phyloP scores from a whole-genome alignment of 1,284 basidiomycete species.

The Cutaneotrichosporon mucoides region DNA sequence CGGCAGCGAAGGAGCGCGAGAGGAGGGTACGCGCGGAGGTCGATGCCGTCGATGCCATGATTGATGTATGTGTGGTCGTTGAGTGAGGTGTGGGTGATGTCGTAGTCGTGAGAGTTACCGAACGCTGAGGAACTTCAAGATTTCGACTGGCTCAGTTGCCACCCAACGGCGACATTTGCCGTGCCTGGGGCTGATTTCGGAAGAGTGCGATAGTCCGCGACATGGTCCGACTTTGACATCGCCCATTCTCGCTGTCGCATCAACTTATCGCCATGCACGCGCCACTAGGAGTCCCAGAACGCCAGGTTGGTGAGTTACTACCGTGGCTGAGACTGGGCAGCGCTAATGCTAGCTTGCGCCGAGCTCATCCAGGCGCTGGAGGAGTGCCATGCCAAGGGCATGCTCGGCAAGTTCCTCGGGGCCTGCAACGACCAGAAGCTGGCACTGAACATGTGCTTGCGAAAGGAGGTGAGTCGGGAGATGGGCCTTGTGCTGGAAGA shows the following conservation, averaged over 20 bases:
- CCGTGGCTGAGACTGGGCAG: too few species aligned
- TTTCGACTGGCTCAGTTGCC: not conserved
- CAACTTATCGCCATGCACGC: slow-evolving; percentile 35
- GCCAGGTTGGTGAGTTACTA: slow-evolving; percentile 37
- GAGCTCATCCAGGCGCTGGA: slow-evolving; percentile 45
- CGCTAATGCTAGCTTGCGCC: slow-evolving; percentile 31
- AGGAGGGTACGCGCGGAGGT: not conserved
- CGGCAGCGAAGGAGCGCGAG: not conserved
- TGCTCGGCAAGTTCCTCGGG: slow-evolving; percentile 31
- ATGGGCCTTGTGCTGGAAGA: too few species aligned
- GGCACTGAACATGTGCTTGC: slow-evolving; percentile 67
- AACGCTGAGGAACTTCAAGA: too few species aligned
- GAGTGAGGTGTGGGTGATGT: too few species aligned
- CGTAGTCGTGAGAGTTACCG: too few species aligned
- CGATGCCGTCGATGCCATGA: not conserved
- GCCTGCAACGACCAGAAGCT: slow-evolving; percentile 67
- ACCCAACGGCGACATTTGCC: not conserved
- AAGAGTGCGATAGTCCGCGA: too few species aligned
- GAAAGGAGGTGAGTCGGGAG: slow-evolving; percentile 60
- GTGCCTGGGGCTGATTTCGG: too few species aligned
- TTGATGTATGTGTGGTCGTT: too few species aligned
- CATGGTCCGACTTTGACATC: not conserved
- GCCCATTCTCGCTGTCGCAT: not conserved
- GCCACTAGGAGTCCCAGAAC: slow-evolving; percentile 38
- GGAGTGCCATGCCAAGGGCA: slow-evolving; percentile 40